Conservation (phyloP, 2,329 filamentous ascomycete genomes). For the Colletotrichum shisoi region DNA sequence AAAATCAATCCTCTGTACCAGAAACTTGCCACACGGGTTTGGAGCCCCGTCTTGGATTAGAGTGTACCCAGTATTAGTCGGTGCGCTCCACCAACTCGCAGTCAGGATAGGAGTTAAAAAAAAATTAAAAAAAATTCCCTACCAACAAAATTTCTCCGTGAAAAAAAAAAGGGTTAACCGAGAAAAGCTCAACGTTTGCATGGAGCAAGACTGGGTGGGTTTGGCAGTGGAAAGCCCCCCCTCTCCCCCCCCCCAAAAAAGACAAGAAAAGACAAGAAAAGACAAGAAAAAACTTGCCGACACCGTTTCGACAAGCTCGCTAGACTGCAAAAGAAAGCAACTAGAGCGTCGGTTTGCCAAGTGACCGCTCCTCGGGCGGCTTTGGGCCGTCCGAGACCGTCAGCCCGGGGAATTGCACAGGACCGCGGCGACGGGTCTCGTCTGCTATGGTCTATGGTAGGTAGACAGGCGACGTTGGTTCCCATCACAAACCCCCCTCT, state of each 20-base stretch:
- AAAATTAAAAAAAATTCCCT: not conserved
- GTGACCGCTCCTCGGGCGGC: not conserved
- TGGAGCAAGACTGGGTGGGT: not conserved
- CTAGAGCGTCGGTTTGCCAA: not conserved
- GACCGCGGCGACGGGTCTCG: constrained; percentile 29
- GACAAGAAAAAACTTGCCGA: not conserved
- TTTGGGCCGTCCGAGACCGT: not conserved
- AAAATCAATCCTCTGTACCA: not conserved
- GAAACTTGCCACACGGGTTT: not conserved
- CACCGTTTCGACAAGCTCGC: not conserved
- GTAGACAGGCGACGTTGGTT: constrained; percentile 21
- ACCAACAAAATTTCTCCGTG: not conserved
- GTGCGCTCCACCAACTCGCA: not conserved
- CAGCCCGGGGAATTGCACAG: constrained; percentile 27
- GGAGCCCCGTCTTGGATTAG: not conserved
- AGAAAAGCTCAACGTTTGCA: constrained; percentile 10
- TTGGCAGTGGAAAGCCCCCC: not conserved
- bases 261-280: not conserved
- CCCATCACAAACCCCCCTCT: not conserved
- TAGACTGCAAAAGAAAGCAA: not conserved
- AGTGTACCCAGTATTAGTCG: not conserved
- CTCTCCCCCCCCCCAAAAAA: no score
- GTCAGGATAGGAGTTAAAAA: no score
- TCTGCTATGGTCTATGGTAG: no score
- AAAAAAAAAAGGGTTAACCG: constrained; percentile 8